phyloP scores from a whole-genome alignment of 1,284 basidiomycete genomes.

The Tilletia caries region DNA sequence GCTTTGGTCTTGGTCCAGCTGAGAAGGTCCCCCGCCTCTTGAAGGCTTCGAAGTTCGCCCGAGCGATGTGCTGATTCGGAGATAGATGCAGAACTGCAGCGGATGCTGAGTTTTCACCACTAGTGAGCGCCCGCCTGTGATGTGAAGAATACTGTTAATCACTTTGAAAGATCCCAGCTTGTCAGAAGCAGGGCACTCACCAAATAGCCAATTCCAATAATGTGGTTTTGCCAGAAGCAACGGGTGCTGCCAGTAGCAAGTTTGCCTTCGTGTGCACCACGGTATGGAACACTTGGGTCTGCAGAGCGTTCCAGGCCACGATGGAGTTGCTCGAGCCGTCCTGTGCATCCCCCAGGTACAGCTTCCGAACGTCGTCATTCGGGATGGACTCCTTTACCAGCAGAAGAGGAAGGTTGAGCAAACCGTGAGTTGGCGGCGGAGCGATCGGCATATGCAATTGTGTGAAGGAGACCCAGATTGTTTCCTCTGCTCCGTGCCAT shows the following conservation, averaged over 20 bases:
- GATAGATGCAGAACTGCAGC: neutral
- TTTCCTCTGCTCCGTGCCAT: conserved; percentile 89
- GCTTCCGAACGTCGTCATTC: conserved; percentile 30
- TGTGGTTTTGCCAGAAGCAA: conserved; percentile 76
- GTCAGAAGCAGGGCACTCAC: conserved; percentile 56
- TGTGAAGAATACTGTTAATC: neutral
- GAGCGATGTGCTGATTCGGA: neutral
- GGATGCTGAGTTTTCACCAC: neutral
- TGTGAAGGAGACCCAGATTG: conserved; percentile 66
- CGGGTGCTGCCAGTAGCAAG: conserved; percentile 75
- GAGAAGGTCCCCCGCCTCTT: neutral
- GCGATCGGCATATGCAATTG: conserved; percentile 71
- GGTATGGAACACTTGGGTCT: conserved; percentile 86
- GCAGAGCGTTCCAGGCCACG: conserved; percentile 66
- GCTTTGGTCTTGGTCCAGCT: conserved; percentile 3
- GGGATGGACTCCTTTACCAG: conserved; percentile 53
- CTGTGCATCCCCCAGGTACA: conserved; percentile 25
- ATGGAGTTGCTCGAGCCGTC: neutral
- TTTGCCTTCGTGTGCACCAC: conserved; percentile 70
- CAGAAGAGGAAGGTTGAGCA: conserved; percentile 80
- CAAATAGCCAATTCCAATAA: conserved; percentile 70
- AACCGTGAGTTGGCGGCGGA: conserved; percentile 66
- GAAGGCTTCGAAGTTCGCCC: neutral
- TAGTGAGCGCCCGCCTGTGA: neutral
- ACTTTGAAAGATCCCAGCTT: neutral